Conservation (phyloP, 805 yeast species). For the Komagataella phaffii region DNA sequence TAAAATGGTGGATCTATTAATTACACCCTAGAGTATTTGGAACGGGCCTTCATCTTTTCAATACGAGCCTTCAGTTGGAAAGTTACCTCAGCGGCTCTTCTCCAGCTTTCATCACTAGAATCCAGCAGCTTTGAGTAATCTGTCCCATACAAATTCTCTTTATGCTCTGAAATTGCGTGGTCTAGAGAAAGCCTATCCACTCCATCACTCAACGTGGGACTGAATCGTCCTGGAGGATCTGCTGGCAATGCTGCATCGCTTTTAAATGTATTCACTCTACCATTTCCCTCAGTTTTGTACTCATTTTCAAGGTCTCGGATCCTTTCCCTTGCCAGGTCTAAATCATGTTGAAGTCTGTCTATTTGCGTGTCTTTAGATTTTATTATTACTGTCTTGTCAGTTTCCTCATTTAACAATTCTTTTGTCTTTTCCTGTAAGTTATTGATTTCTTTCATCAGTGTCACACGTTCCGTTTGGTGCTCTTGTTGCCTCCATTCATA, state of each 20-base stretch:
- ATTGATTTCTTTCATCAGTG: slow-evolving; percentile 19
- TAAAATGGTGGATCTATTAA: neutral
- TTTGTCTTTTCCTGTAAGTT: slow-evolving; percentile 22
- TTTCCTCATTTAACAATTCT: slow-evolving; percentile 33
- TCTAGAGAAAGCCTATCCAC: slow-evolving; percentile 20
- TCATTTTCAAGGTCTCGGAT: slow-evolving; percentile 41
- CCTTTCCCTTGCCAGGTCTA: slow-evolving; percentile 41
- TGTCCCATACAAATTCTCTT: slow-evolving; percentile 11
- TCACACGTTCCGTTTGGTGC: slow-evolving; percentile 15
- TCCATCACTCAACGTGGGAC: slow-evolving; percentile 15
- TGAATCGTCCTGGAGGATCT: neutral
- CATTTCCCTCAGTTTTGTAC: neutral
- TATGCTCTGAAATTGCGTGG: slow-evolving; percentile 9
- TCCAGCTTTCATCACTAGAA: slow-evolving; percentile 63
- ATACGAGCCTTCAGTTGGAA: slow-evolving; percentile 75
- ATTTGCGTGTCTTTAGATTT: slow-evolving; percentile 65
- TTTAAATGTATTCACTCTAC: slow-evolving; percentile 16
- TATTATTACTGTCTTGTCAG: slow-evolving; percentile 32
- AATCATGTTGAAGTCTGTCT: slow-evolving; percentile 43
- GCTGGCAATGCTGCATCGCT: slow-evolving; percentile 5
- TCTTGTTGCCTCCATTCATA: slow-evolving; percentile 16
- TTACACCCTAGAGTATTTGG: neutral
- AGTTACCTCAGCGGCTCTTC: slow-evolving; percentile 82
- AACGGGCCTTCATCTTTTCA: slow-evolving; percentile 67
- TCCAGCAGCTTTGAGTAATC: slow-evolving; percentile 19